Evolutionary conservation across 768 basidiomycete genomes (phyloP).

Genomic region (Candolleomyces aberdarensis): DNA sequence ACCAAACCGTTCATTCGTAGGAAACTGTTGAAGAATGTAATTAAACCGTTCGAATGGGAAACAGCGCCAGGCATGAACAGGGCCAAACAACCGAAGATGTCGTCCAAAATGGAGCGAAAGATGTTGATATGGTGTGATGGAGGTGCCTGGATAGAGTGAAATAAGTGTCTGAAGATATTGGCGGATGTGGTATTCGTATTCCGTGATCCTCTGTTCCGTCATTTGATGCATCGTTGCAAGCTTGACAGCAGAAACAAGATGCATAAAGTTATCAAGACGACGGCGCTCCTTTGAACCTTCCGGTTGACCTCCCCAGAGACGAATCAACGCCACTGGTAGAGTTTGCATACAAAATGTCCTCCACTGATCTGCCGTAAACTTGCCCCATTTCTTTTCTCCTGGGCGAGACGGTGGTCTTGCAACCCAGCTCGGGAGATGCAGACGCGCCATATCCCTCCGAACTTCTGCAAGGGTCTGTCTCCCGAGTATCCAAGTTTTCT

Average conservation of each 20-base stretch:
- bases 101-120: conserved; percentile 32
- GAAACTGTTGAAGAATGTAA: background rate
- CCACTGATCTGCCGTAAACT: conserved; percentile 35
- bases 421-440: conserved; percentile 17
- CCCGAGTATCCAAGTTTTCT: background rate
- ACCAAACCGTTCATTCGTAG: background rate
- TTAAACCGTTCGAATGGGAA: conserved; percentile 21
- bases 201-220: conserved; percentile 14
- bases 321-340: conserved; percentile 31
- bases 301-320: conserved; percentile 28
- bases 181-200: conserved; percentile 26
- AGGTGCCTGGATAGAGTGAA: conserved; percentile 25
- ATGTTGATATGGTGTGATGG: conserved; percentile 36
- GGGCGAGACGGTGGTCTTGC: conserved; percentile 10
- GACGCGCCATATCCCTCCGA: conserved; percentile 13
- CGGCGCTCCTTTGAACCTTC: conserved; percentile 8
- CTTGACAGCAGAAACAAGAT: conserved; percentile 31
- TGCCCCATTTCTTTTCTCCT: conserved; percentile 17
- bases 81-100: conserved; percentile 29
- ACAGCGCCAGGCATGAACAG: conserved; percentile 32
- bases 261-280: conserved; percentile 30
- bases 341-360: conserved; percentile 17
- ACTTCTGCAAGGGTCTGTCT: conserved; percentile 6
- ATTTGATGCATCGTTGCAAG: conserved; percentile 23
- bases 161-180: conserved; percentile 28